Evolutionary conservation across 2,329 filamentous ascomycete species (phyloP).

Genomic region (Aspergillus tubingensis): DNA sequence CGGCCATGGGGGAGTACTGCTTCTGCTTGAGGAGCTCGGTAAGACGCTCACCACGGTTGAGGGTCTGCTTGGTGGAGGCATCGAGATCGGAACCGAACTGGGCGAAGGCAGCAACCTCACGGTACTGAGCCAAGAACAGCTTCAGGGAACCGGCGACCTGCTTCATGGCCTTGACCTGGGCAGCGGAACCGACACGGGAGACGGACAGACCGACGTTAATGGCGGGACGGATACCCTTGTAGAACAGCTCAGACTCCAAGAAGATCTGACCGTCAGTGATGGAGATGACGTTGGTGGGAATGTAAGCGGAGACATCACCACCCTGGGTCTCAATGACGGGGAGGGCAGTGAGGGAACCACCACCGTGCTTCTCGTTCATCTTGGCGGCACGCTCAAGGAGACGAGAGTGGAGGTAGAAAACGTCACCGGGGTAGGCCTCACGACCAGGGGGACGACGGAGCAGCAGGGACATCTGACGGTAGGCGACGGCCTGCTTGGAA

Average conservation of each 20-base stretch:
- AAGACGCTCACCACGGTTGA: conserved; percentile 96
- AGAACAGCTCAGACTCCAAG: conserved; percentile 98
- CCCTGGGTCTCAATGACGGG: conserved; percentile 99
- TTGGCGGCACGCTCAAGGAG: conserved; percentile 99
- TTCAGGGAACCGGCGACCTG: conserved; percentile 99
- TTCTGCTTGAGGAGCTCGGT: conserved; percentile 99
- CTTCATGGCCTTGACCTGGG: conserved; percentile 99
- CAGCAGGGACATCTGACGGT: conserved; percentile 98
- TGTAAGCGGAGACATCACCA: conserved; percentile 99
- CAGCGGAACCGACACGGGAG: conserved; percentile 98
- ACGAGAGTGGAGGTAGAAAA: conserved; percentile 99
- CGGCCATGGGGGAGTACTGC: conserved; percentile 98
- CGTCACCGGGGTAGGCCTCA: conserved; percentile 99
- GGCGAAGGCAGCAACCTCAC: conserved; percentile 98
- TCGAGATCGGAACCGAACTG: conserved; percentile 99
- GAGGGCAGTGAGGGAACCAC: conserved; percentile 94
- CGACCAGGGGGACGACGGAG: conserved; percentile 96
- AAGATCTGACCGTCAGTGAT: conserved; percentile 99
- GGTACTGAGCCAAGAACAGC: conserved; percentile 99
- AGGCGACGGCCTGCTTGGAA: conserved; percentile 95
- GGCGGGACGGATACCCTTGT: conserved; percentile 99
- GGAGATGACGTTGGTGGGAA: conserved; percentile 99
- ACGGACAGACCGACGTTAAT: conserved; percentile 99
- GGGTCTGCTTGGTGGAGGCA: conserved; percentile 97
- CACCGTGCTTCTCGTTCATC: conserved; percentile 93